Evolutionary conservation across 2,329 filamentous ascomycete genomes (phyloP).

Genomic region (Penicillium thymicola): DNA sequence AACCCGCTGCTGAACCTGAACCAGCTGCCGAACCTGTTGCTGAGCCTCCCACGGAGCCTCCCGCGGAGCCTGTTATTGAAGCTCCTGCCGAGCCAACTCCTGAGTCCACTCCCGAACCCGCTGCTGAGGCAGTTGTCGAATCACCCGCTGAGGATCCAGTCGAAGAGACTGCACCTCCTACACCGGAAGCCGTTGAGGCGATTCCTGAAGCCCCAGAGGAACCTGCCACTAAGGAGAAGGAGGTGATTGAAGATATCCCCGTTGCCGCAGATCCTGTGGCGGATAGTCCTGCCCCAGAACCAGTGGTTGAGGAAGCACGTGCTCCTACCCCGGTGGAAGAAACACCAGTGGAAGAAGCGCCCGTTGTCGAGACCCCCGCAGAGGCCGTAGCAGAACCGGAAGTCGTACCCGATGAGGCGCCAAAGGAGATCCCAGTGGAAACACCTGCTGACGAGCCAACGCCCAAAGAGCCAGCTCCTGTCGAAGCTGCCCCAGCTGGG

Average conservation of each 20-base stretch:
- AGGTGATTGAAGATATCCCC: conserved; percentile 5
- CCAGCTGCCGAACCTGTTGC: neutral
- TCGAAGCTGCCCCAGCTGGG: conserved; percentile 9
- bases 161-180: conserved; percentile 10
- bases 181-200: conserved; percentile 3
- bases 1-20: neutral
- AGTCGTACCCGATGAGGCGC: conserved; percentile 4
- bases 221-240: conserved; percentile 14
- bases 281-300: conserved; percentile 7
- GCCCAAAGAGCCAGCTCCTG: conserved; percentile 3
- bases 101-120: conserved; percentile 6
- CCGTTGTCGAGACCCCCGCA: neutral
- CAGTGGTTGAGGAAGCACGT: conserved; percentile 1
- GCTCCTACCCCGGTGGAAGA: conserved; percentile 16
- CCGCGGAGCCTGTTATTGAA: neutral
- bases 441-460: conserved; percentile 1
- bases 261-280: conserved; percentile 11
- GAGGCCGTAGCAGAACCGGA: conserved; percentile 6
- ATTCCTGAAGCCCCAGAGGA: conserved; percentile 6
- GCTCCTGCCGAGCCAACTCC: conserved; percentile 4
- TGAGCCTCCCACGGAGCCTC: neutral
- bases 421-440: conserved; percentile 4
- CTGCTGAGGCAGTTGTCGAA: conserved; percentile 14
- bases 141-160: conserved; percentile 13
- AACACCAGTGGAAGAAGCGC: conserved; percentile 12